These are phyloP conservation scores for Penicillium flavigenum DNA, from an alignment of 495 filamentous ascomycete genomes.

Conservation along the genomic window DNA sequence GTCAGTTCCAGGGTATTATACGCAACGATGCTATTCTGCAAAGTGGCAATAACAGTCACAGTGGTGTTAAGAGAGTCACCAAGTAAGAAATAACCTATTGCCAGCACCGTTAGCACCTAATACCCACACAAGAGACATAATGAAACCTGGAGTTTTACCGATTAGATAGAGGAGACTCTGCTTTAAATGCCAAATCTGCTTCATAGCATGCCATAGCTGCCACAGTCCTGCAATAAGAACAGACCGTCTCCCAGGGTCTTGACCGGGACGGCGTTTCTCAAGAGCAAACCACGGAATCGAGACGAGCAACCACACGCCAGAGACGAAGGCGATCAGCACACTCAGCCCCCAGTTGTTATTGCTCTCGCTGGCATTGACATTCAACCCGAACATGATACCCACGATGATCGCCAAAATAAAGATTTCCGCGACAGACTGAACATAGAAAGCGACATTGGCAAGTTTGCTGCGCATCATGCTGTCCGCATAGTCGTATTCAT, in stretches of 20 bases:
- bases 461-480: conserved; percentile 61
- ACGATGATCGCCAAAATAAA: conserved; percentile 62
- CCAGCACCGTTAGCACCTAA: neutral
- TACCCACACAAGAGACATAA: neutral
- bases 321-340: conserved; percentile 63
- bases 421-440: conserved; percentile 60
- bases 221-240: conserved; percentile 56
- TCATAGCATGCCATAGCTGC: conserved; percentile 57
- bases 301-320: conserved; percentile 60
- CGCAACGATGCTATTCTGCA: conserved; percentile 61
- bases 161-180: conserved; percentile 64
- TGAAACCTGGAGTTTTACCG: conserved; percentile 33
- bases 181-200: conserved; percentile 61
- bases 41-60: conserved; percentile 62
- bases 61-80: conserved; percentile 66
- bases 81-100: conserved; percentile 59
- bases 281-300: conserved; percentile 63
- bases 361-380: conserved; percentile 54
- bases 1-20: conserved; percentile 62
- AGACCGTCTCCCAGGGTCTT: conserved; percentile 45
- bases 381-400: conserved; percentile 60
- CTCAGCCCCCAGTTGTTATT: conserved; percentile 67
- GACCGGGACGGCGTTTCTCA: conserved; percentile 61
- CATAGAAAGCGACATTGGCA: conserved; percentile 61
- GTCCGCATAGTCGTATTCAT: conserved; percentile 61